Base-by-base conservation (phyloP, 371 early-diverging fungal species). In the Chytridium lagenaria region DNA sequence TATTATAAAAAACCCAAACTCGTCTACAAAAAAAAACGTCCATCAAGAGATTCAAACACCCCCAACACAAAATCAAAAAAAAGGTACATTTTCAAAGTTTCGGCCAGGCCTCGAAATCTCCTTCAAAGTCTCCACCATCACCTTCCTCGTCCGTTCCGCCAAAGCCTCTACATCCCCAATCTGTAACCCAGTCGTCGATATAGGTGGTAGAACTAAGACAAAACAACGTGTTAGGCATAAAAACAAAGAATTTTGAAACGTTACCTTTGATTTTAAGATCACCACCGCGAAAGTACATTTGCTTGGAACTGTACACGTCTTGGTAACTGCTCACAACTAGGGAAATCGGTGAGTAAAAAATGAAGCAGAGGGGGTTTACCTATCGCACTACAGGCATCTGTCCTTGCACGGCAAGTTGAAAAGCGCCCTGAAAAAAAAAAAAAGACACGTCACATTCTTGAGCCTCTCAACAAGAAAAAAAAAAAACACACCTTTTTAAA, bases 351-450 rank as follows among this genome's bases (percentile, higher is more conserved):
- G 44, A 44, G 2, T 36, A 31, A 63, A 10, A 3, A 5, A 34
- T 31, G 36, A 44, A 30, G 22, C 5, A 66, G 44, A 2, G 15
- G 5, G 16, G 22, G 40, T 23, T 44, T 40, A 38, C 94, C 31
- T 96, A 84, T 19, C 97, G 97, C 23, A 96, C 87, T 69, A 97
- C 87, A 16, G 97, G 97, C 2, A 92, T 88, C 67, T 86, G 81
- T 0, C 94, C 92, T 75, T 94, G 92, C 64, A 91, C 89, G n/a
- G 97, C 96, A 78, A 97, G 87, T 75, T 94, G 91, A 80, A 97
- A 97, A 1, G 81, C 81, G 15, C 80, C 80, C 71, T n/a, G n/a
- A n/a, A n/a, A n/a, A n/a, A n/a, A n/a, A n/a, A n/a, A n/a, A n/a
- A n/a, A n/a, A n/a, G n/a, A n/a, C n/a, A n/a, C n/a, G n/a, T n/a